Evolutionary conservation across 805 yeast genomes (phyloP).

Genomic region (Starmerella bombicola): DNA sequence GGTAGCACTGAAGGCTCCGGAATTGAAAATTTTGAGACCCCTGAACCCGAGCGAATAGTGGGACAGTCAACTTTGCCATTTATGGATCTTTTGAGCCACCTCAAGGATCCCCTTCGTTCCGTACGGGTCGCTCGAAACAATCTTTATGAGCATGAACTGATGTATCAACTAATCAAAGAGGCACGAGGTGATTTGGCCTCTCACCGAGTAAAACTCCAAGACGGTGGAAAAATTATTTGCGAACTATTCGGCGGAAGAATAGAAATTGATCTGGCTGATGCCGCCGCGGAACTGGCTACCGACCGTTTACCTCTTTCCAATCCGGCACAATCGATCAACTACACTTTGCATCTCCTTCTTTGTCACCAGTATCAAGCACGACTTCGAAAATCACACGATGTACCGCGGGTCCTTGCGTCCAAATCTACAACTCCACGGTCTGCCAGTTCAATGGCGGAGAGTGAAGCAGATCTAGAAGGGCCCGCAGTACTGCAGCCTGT

Average conservation of each 20-base stretch:
- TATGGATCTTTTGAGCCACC: neutral
- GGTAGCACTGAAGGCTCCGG: neutral
- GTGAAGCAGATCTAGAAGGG: neutral
- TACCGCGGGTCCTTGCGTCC: slow-evolving; percentile 21
- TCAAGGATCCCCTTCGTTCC: slow-evolving; percentile 26
- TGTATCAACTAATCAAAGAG: slow-evolving; percentile 64
- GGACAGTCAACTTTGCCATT: slow-evolving; percentile 4
- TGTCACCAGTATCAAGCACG: slow-evolving; percentile 44
- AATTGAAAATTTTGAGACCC: neutral
- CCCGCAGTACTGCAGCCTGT: slow-evolving; percentile 26
- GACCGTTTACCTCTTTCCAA: slow-evolving; percentile 29
- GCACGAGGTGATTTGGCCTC: slow-evolving; percentile 50
- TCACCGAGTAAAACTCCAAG: slow-evolving; percentile 54
- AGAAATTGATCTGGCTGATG: slow-evolving; percentile 54
- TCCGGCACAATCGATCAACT: slow-evolving; percentile 43
- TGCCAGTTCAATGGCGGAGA: neutral
- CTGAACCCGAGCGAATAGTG: slow-evolving; percentile 5
- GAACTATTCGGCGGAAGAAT: slow-evolving; percentile 54
- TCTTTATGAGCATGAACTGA: slow-evolving; percentile 81
- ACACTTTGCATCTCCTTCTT: slow-evolving; percentile 46
- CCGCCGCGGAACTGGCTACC: slow-evolving; percentile 24
- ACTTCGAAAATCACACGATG: slow-evolving; percentile 29
- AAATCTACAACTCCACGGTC: slow-evolving; percentile 5
- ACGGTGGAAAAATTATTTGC: slow-evolving; percentile 45
- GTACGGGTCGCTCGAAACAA: slow-evolving; percentile 57